These are phyloP conservation scores for Ascochyta clinopodiicola DNA, from an alignment of 2,329 filamentous ascomycete species.

Conservation along the genomic window DNA sequence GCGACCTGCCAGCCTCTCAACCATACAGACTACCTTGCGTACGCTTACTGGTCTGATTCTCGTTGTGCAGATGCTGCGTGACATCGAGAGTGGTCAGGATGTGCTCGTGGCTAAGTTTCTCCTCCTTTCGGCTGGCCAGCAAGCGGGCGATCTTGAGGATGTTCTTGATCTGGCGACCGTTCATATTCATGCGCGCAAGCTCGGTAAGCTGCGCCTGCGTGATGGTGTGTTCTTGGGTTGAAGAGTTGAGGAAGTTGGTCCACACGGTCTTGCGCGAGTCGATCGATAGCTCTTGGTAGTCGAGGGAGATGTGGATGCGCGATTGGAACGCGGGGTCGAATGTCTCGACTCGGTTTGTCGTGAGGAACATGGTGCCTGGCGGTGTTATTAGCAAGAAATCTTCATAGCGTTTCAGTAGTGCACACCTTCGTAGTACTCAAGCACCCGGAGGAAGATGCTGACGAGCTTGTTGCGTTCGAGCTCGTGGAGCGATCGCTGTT, in stretches of 20 bases:
- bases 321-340: conserved; percentile 44
- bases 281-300: conserved; percentile 35
- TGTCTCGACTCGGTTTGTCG: conserved; percentile 43
- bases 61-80: conserved; percentile 50
- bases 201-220: conserved; percentile 43
- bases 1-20: conserved; percentile 2
- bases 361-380: conserved; percentile 37
- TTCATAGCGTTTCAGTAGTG: background rate
- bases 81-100: conserved; percentile 48
- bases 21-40: conserved; percentile 39
- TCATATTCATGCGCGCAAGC: conserved; percentile 53
- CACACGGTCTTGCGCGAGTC: conserved; percentile 34
- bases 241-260: conserved; percentile 37
- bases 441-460: conserved; percentile 45
- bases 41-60: conserved; percentile 40
- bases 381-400: background rate
- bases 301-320: conserved; percentile 41
- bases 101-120: conserved; percentile 32
- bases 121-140: conserved; percentile 36
- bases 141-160: conserved; percentile 42
- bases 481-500: conserved; percentile 52
- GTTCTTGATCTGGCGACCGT: conserved; percentile 62
- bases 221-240: conserved; percentile 20
- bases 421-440: conserved; percentile 45
- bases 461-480: conserved; percentile 49